A percentile compares a stretch with the other conserved stretches of the same genome.
These are phyloP conservation scores for Balansia obtecta DNA, from an alignment of 2,329 filamentous ascomycete genomes.

Conservation along the genomic window DNA sequence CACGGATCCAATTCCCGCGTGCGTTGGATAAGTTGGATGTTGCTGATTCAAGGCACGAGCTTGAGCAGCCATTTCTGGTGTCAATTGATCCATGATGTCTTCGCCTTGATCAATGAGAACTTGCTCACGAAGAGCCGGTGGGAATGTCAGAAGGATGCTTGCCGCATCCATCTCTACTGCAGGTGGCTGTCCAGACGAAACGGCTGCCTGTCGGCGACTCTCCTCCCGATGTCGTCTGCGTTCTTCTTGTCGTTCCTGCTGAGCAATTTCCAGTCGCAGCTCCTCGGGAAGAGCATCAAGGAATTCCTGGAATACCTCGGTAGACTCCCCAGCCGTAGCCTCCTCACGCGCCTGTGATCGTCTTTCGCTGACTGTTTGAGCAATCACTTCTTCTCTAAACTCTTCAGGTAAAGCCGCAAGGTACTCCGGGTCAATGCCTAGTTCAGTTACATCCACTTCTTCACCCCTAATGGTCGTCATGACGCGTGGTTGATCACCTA, in stretches of 20 bases:
- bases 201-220: slow-evolving; percentile 53
- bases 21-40: slow-evolving; percentile 15
- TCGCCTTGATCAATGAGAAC: slow-evolving; percentile 88
- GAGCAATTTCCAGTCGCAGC: slow-evolving; percentile 78
- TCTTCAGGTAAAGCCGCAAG: slow-evolving; percentile 96
- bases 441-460: slow-evolving; percentile 82
- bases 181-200: slow-evolving; percentile 37
- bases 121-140: slow-evolving; percentile 70
- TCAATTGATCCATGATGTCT: slow-evolving; percentile 70
- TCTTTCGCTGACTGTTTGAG: slow-evolving; percentile 74
- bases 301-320: slow-evolving; percentile 85
- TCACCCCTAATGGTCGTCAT: slow-evolving; percentile 76
- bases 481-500: slow-evolving; percentile 38
- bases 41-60: slow-evolving; percentile 56
- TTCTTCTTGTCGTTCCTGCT: slow-evolving; percentile 80
- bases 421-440: slow-evolving; percentile 91
- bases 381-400: slow-evolving; percentile 88
- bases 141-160: slow-evolving; percentile 82
- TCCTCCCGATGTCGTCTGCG: slow-evolving; percentile 80
- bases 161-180: slow-evolving; percentile 73
- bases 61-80: slow-evolving; percentile 76
- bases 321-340: slow-evolving; percentile 58
- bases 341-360: slow-evolving; percentile 63
- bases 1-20: slow-evolving; percentile 17
- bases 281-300: slow-evolving; percentile 84